Evolutionary conservation across 2,329 filamentous ascomycete genomes (phyloP), one percentile per base, ranked within the genome.

Genomic region (Whalleya microplaca): DNA sequence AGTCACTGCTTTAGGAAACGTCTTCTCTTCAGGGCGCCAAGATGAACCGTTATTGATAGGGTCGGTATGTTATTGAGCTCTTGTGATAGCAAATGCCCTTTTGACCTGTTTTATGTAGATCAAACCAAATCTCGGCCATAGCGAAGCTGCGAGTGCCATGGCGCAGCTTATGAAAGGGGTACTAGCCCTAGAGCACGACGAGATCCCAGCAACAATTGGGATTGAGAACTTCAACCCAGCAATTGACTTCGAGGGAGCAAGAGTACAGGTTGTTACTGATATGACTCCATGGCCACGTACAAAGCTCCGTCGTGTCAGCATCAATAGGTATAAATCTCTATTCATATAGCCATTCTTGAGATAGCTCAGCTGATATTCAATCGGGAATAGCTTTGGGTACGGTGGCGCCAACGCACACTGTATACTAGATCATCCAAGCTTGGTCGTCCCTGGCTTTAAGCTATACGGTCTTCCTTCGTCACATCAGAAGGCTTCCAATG

Each of bases 351-450:
- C 23, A 9, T 27, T 27, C 9, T 27, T 27, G 23, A 27, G 23
- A 27, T 27, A 9, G 23, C n/a, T 27, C 4, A 9, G 23, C 23
- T 27, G 3, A 51, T 45, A 44, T 37, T 16, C 18, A 27, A 6
- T 27, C 27, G n/a, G 41, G 21, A 62, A 60, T 41, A 51, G 44
- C 1, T 63, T 63, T 20, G 60, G 60, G 2, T 63, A 52, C 23
- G 60, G 60, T 1, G 60, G 60, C 3, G 52, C 60, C 9, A 63
- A 63, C 27, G 55, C 52, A 7, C 60, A 63, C 19, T 41, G 29
- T 23, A 50, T 63, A 2, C 32, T 63, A 4, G 60, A 63, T 14
- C 40, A 42, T 16, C 48, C 48, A 20, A 37, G 29, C 18, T 7
- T 48, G 16, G 46, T 48, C 10, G 19, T 48, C 18, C 45, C 45